Evolutionary conservation across 208 protist species (phyloP), one percentile per base, ranked within the genome.

Genomic region (Trichomonas gallinae): DNA sequence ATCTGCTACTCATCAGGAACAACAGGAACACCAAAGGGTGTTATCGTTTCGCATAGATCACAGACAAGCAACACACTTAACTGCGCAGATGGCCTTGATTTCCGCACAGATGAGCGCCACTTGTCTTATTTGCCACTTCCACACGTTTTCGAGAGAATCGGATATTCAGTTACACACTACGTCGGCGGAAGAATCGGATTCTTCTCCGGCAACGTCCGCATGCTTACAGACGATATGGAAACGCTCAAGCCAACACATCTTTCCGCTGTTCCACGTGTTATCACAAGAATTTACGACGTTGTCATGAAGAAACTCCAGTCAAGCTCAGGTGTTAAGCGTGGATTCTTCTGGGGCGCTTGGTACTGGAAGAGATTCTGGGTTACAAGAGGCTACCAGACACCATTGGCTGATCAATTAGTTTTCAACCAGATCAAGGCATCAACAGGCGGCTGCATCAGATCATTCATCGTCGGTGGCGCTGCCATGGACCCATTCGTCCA

Each of bases 41-140:
- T 85, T 15, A 85, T 85, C 34, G n/a, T 85, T 42, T 85, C 81
- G 0, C 87, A 93, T 36, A 8, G 87, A 11, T 93, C 87, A 51
- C 36, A 42, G 3, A 51, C 36, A 34, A 58, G 40, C 44, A 93
- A 93, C 15, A 34, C 36, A 42, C 44, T 93, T 15, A 44, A 34
- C 26, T 44, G 23, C 26, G 45, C 15, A 8, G 8, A 23, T 6
- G 40, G 21, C n/a, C 13, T 34, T n/a, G 8, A 34, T 36, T 51
- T 42, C 23, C 0, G 13, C 0, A 0, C 0, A 15, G 23, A 42
- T 17, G 44, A 42, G 44, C 40, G 44, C 17, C 97, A 98, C 63
- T 96, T 98, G 63, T 98, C 97, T 6, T 98, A 98, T 96, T 96
- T 98, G 1, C 98, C 98, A 40, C 96, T 98, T 26, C 97, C 98